A percentile compares a stretch with the other conserved stretches of the same genome.
Conservation (phyloP, 1,284 basidiomycete species). For the Ustilago cynodontis region DNA sequence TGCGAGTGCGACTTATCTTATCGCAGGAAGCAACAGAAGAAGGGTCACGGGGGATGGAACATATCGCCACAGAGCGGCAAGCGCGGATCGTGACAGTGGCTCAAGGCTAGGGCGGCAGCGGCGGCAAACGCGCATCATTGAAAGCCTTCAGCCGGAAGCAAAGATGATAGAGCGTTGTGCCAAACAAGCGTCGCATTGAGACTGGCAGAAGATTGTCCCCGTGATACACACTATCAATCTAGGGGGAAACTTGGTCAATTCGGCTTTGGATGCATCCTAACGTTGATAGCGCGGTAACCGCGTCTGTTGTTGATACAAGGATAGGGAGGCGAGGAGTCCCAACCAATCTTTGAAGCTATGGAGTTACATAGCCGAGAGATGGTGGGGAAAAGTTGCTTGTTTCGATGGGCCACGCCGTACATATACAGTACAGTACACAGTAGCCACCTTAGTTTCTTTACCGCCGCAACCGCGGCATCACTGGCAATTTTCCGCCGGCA, state of each 20-base stretch:
- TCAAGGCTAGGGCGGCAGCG: conserved; percentile 4
- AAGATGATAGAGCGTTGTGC: no score
- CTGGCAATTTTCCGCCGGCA: conserved; percentile 15
- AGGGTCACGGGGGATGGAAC: conserved; percentile 10
- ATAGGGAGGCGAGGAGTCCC: neutral
- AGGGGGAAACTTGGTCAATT: no score
- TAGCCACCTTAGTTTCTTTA: neutral
- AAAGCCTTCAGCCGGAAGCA: neutral
- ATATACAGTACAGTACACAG: no score
- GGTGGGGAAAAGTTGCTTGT: neutral
- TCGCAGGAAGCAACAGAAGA: neutral
- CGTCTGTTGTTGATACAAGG: no score
- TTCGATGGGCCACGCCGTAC: neutral
- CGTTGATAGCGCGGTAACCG: no score
- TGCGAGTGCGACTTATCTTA: conserved; percentile 8
- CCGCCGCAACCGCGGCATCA: conserved; percentile 20
- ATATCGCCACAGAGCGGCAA: neutral
- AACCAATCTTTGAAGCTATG: no score
- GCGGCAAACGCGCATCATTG: conserved; percentile 17
- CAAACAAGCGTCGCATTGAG: neutral
- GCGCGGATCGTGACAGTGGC: neutral
- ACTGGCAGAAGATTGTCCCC: no score
- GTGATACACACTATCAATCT: no score
- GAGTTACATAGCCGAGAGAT: neutral
- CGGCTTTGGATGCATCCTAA: no score